Evolutionary conservation across 139 green algal genomes (phyloP), one percentile per base, ranked within the genome.

Genomic region (Chlamydomonas schloesseri): DNA sequence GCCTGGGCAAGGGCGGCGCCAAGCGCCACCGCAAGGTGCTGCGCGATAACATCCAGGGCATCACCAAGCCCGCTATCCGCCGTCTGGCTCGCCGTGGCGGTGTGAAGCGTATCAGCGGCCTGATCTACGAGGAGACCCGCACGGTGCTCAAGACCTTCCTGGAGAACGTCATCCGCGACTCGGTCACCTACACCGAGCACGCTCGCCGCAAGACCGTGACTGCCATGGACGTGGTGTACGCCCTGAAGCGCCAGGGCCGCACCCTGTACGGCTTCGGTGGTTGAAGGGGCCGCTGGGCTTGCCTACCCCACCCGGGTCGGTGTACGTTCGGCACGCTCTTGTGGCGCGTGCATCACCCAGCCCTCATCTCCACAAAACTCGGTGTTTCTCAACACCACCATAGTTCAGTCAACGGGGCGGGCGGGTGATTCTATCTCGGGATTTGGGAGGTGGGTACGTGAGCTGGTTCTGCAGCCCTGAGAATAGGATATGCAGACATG

Each of bases 181-280:
- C 96, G n/a, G 97, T 99, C 47, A 99, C 97, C 88, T 99, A 99
- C 95, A 98, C 97, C 65, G 97, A 99, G 95, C 97, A 99, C 94
- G 97, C 97, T 50, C 92, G 96, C 78, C 93, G 97, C 85, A 99
- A 99, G 96, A 99, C 97, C 26, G 97, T 99, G 47, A 98, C 97
- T 29, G 97, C 97, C 47, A 97, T 98, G 91, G 97, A 99, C 86
- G 96, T 99, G 15, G 97, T 98, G 11, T 99, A 98, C 87, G 96
- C 97, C 6, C 96, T 99, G 88, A 86, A 86, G 80, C 80, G 80
- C 80, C 80, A 86, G 80, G 80, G 80, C 80, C 80, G 80, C 80
- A 86, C 80, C 67, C 80, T 86, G 15, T 86, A 86, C 68, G 80
- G 80, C 80, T 86, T 86, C 80, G 80, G 80, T 50, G 42, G 42